Evolutionary conservation across 139 green algal genomes (phyloP).

Genomic region (Chlamydomonas sphaeroides): DNA sequence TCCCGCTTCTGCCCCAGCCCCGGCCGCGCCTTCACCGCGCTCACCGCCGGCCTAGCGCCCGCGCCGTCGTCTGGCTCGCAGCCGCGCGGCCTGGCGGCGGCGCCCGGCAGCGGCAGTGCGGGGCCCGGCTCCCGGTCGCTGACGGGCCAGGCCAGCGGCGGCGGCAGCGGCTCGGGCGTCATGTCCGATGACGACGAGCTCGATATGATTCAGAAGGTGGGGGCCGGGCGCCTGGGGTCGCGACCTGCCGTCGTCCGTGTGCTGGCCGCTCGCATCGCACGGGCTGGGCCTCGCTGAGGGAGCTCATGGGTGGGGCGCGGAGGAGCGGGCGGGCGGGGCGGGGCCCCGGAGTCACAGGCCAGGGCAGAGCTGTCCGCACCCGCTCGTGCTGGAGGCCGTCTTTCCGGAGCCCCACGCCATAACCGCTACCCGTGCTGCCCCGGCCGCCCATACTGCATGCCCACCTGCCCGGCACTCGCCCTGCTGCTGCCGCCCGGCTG

Average conservation of each 20-base stretch:
- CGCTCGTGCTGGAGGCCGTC: too few species aligned
- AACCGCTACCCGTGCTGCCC: neutral
- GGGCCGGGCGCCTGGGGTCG: neutral
- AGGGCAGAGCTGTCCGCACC: neutral
- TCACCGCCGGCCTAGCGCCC: too few species aligned
- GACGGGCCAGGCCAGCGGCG: neutral
- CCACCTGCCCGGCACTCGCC: neutral
- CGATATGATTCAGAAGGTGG: constrained; percentile 46
- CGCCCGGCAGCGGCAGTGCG: neutral
- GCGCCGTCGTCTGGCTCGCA: too few species aligned
- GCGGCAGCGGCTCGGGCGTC: constrained; percentile 4
- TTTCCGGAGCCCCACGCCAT: neutral
- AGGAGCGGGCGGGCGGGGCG: too few species aligned
- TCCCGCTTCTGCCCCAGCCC: too few species aligned
- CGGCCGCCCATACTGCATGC: neutral
- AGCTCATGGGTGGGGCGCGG: neutral
- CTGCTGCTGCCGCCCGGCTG: neutral
- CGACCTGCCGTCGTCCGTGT: too few species aligned
- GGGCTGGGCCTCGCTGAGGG: neutral
- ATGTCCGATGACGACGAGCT: constrained; percentile 50
- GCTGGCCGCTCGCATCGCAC: neutral
- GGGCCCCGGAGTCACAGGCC: neutral
- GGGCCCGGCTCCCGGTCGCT: neutral
- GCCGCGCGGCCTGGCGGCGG: too few species aligned
- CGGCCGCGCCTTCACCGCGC: too few species aligned